phyloP scores from a whole-genome alignment of 2,329 filamentous ascomycete genomes.

The Chaetoscypha palmicola region DNA sequence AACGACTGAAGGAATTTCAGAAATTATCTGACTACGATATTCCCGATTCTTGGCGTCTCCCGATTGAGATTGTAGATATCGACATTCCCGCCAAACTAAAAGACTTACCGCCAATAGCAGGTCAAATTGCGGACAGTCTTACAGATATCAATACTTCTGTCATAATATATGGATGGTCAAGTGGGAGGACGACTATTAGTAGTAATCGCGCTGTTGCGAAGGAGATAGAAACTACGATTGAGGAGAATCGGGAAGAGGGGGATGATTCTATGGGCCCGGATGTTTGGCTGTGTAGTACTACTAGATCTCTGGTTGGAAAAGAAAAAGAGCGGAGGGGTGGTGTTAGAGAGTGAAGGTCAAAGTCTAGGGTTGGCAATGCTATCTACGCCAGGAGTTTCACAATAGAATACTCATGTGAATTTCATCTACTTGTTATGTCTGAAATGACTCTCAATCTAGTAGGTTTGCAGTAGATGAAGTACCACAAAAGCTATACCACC shows the following conservation, averaged over 20 bases:
- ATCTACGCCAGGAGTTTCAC: too few species aligned
- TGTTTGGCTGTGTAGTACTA: slow-evolving; percentile 59
- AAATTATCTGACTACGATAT: slow-evolving; percentile 46
- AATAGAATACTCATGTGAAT: too few species aligned
- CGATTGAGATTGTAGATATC: slow-evolving; percentile 47
- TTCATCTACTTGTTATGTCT: too few species aligned
- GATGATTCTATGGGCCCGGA: slow-evolving; percentile 49
- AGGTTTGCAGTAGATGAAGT: too few species aligned
- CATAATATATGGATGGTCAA: slow-evolving; percentile 60
- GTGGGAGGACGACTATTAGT: slow-evolving; percentile 53
- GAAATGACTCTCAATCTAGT: too few species aligned
- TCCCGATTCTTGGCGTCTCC: slow-evolving; percentile 48
- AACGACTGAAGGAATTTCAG: slow-evolving; percentile 33
- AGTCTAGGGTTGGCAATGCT: too few species aligned
- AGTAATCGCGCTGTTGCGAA: slow-evolving; percentile 59
- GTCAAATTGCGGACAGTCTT: slow-evolving; percentile 40
- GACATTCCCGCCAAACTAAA: slow-evolving; percentile 32
- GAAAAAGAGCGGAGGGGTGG: slow-evolving; percentile 38
- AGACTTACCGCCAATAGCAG: slow-evolving; percentile 38
- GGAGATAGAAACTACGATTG: slow-evolving; percentile 51
- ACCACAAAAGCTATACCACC: too few species aligned
- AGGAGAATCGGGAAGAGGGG: slow-evolving; percentile 42
- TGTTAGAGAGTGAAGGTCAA: not conserved
- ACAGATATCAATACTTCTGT: slow-evolving; percentile 59
- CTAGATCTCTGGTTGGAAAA: slow-evolving; percentile 61